Conservation (phyloP, 805 yeast genomes). For the Ogataea polymorpha region DNA sequence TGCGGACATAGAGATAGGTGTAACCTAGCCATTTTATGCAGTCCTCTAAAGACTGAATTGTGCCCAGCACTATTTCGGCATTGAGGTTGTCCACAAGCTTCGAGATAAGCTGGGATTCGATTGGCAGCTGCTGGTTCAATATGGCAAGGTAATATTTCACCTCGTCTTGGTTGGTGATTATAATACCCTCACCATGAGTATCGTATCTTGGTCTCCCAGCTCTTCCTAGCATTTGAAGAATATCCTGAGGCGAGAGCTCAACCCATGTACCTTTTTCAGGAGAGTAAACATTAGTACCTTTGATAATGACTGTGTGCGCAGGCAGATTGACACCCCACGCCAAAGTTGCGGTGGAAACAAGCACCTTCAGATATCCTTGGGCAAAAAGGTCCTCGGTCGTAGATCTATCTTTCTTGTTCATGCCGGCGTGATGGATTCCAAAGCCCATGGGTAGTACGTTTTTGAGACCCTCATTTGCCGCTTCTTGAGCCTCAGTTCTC, state of each 20-base stretch:
- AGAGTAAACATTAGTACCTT: constrained; percentile 90
- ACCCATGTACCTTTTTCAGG: constrained; percentile 90
- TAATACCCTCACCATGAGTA: constrained; percentile 87
- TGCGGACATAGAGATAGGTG: constrained; percentile 76
- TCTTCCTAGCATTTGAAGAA: constrained; percentile 95
- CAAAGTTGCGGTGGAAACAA: constrained; percentile 87
- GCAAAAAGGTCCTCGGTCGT: constrained; percentile 84
- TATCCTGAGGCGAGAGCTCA: constrained; percentile 91
- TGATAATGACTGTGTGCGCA: constrained; percentile 89
- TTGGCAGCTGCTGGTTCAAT: constrained; percentile 87
- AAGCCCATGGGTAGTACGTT: constrained; percentile 68
- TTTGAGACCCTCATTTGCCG: constrained; percentile 51
- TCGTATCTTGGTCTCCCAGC: constrained; percentile 98
- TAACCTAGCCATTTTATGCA: constrained; percentile 79
- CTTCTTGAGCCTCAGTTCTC: constrained; percentile 56
- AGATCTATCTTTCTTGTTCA: constrained; percentile 67
- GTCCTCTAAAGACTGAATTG: constrained; percentile 55
- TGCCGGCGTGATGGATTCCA: constrained; percentile 92
- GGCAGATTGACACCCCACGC: constrained; percentile 98
- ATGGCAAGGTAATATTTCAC: constrained; percentile 86
- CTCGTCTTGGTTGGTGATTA: constrained; percentile 83
- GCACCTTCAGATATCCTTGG: constrained; percentile 76
- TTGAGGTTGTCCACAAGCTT: constrained; percentile 71
- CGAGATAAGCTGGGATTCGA: constrained; percentile 80
- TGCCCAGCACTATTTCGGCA: constrained; percentile 82